Conservation (phyloP, 331 rosid species). For the Acacia concinna region DNA sequence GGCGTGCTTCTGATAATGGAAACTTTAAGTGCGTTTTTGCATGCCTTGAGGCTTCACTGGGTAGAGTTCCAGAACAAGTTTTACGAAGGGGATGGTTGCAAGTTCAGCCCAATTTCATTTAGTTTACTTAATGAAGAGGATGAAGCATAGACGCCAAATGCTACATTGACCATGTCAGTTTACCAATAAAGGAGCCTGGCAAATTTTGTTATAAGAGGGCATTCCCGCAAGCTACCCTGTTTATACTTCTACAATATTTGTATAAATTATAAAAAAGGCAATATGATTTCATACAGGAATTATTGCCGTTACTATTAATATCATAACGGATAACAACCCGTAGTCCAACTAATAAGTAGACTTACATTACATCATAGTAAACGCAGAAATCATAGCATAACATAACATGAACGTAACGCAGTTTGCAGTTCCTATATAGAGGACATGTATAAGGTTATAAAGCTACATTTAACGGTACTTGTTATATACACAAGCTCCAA, state of each 20-base stretch:
- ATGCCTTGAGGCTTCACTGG: conserved; percentile 97
- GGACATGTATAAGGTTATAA: background rate
- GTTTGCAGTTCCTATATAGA: conserved; percentile 25
- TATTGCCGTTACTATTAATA: background rate
- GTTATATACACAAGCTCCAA: conserved; percentile 43
- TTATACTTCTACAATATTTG: background rate
- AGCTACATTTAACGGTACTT: background rate
- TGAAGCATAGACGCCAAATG: conserved; percentile 33
- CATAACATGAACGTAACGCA: background rate
- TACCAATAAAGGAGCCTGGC: conserved; percentile 7
- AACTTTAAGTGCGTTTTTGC: conserved; percentile 92
- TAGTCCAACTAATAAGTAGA: conserved; percentile 15
- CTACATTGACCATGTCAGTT: background rate
- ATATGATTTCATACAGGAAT: background rate
- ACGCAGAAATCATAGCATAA: conserved; percentile 2
- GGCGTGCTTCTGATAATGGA: conserved; percentile 91
- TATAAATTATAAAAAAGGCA: background rate
- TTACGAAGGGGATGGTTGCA: conserved; percentile 86
- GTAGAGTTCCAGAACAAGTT: conserved; percentile 97
- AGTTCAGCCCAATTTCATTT: conserved; percentile 73
- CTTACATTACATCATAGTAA: background rate
- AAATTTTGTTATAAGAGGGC: conserved; percentile 6
- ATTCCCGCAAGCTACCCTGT: background rate
- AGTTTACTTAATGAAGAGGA: conserved; percentile 52
- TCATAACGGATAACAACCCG: background rate